phyloP scores from a whole-genome alignment of 106 monocot species.

The Dendrobium officinale region DNA sequence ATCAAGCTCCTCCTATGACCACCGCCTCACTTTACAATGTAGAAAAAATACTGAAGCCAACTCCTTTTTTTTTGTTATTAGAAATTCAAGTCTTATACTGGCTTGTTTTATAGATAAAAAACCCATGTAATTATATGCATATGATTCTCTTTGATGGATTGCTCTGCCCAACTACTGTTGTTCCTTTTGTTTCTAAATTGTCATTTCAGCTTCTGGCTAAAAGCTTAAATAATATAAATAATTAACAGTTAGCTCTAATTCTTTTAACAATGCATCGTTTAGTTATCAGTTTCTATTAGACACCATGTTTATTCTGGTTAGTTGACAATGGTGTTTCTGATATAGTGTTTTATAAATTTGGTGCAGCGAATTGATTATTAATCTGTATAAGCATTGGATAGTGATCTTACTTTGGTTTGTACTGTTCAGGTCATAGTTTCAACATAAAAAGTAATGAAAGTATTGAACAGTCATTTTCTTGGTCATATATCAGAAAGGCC shows the following conservation, averaged over 20 bases:
- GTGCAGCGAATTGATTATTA: background rate
- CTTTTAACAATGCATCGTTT: background rate
- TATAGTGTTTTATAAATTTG: background rate
- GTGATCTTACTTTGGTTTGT: background rate
- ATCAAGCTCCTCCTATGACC: no score
- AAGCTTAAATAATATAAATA: background rate
- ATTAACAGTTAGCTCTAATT: background rate
- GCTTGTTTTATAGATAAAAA: no score
- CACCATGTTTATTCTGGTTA: background rate
- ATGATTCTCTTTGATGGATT: no score
- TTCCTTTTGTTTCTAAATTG: no score
- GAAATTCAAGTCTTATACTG: no score
- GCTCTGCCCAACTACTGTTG: no score
- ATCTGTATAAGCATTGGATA: background rate
- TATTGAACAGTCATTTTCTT: slow-evolving; percentile 19
- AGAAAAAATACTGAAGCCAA: no score
- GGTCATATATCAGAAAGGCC: slow-evolving; percentile 20
- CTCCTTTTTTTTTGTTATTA: no score
- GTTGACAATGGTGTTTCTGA: background rate
- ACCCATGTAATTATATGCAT: no score
- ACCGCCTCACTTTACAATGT: no score
- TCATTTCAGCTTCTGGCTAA: no score
- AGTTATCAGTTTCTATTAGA: background rate
- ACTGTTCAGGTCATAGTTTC: slow-evolving; percentile 27
- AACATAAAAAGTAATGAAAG: slow-evolving; percentile 4